Evolutionary conservation across 2,329 filamentous ascomycete species (phyloP), one percentile per base, ranked within the genome.

Genomic region (Herpotrichia juniperi): DNA sequence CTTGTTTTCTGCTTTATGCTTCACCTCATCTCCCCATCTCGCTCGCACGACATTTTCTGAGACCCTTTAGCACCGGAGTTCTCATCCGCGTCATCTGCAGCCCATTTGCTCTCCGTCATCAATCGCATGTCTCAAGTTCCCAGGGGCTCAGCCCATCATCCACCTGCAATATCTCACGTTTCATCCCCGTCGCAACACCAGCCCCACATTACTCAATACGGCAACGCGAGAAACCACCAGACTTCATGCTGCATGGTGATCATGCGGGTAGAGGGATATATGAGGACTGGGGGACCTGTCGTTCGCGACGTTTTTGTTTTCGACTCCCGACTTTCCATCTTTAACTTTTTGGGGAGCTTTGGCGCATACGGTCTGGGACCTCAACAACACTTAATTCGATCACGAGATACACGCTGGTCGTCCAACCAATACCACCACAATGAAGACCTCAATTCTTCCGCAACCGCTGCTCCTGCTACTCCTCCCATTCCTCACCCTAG

Each of bases 181-280:
- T 68, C 68, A 71, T 55, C 34, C 53, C 46, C 46, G 68, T 71
- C 66, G 61, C 67, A 70, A 49, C 58, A 37, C 22, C 53, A 53
- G 50, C 51, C 56, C 48, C 57, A 43, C 52, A 55, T 46, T 50
- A 42, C 63, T 59, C 19, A 49, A 59, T 45, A n/a, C 19, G 52
- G 62, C 39, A 49, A 57, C 31, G 50, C 39, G 48, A 50, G 49
- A 42, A 57, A 63, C 59, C 12, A 19, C 50, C 53, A 44, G 44
- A 45, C 46, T 42, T 57, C 35, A 57, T 58, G 54, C 53, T 44
- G 42, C 14, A n/a, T 42, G 42, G 8, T 12, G 42, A 45, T 45
- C 25, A 2, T 45, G 25, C 11, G 24, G 4, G 42, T 21, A 30
- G 10, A 19, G n/a, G 16, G 21, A 28, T 44, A 30, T 44, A 28